Evolutionary conservation across 2,329 filamentous ascomycete genomes (phyloP).

Genomic region (Coniella lustricola): DNA sequence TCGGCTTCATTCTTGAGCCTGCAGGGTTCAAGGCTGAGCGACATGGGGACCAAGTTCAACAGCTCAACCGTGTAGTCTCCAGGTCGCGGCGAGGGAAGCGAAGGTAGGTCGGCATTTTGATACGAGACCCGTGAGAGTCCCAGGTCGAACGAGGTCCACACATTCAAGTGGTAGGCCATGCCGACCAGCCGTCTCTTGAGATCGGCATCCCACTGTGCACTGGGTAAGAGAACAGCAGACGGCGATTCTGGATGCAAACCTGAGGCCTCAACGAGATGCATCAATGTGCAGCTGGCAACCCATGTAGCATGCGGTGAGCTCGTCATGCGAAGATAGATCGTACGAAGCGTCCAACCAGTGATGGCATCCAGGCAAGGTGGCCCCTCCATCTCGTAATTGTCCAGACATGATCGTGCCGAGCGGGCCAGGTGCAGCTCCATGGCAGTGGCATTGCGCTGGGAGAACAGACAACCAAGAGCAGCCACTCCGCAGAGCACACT

Average conservation of each 20-base stretch:
- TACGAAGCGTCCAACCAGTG: constrained; percentile 46
- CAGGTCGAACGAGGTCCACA: constrained; percentile 53
- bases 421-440: constrained; percentile 40
- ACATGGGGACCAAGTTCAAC: constrained; percentile 44
- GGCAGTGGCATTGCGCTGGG: constrained; percentile 31
- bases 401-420: constrained; percentile 32
- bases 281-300: constrained; percentile 50
- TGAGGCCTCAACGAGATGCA: constrained; percentile 52
- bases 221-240: constrained; percentile 21
- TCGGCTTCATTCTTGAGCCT: constrained; percentile 33
- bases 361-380: constrained; percentile 32
- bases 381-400: constrained; percentile 33
- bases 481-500: constrained; percentile 48
- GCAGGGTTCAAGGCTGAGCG: constrained; percentile 47
- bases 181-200: constrained; percentile 37
- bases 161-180: constrained; percentile 50
- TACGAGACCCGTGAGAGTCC: constrained; percentile 45
- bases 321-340: constrained; percentile 45
- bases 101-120: constrained; percentile 31
- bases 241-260: constrained; percentile 36
- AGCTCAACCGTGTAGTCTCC: constrained; percentile 41
- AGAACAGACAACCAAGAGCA: constrained; percentile 46
- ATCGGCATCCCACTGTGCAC: constrained; percentile 28
- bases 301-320: constrained; percentile 46
- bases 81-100: constrained; percentile 30